phyloP scores from a whole-genome alignment of 106 monocot genomes.

The Dioscorea zingiberensis region DNA sequence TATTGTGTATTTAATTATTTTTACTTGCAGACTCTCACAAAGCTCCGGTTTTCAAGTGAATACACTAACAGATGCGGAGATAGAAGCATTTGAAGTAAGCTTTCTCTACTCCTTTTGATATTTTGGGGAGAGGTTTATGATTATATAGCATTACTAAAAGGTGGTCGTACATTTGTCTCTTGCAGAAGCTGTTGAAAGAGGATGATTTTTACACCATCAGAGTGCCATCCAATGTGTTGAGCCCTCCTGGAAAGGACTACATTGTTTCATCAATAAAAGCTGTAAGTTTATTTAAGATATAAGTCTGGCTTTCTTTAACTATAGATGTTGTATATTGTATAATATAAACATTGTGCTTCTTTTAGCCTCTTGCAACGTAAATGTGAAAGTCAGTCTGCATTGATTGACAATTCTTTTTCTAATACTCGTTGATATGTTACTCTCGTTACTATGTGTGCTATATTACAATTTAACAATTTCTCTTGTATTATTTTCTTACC shows the following conservation, averaged over 20 bases:
- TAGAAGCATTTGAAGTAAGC: conserved; percentile 64
- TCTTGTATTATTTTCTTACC: too few species aligned
- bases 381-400: too few species aligned
- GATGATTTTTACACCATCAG: conserved; percentile 83
- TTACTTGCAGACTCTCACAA: conserved; percentile 59
- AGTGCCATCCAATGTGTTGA: conserved; percentile 79
- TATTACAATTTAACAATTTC: too few species aligned
- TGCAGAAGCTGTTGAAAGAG: conserved; percentile 73
- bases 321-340: too few species aligned
- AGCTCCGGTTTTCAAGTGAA: conserved; percentile 89
- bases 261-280: conserved; percentile 86
- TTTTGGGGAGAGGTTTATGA: background rate
- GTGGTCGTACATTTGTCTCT: background rate
- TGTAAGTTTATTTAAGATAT: conserved; percentile 52
- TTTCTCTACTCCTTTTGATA: conserved; percentile 1
- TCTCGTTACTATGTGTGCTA: too few species aligned
- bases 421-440: background rate
- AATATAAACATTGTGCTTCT: too few species aligned
- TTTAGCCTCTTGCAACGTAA: too few species aligned
- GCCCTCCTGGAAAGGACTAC: conserved; percentile 63
- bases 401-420: background rate
- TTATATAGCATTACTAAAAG: background rate
- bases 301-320: background rate
- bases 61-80: conserved; percentile 44
- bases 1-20: background rate